Percentiles rank a stretch among this genome's conserved stretches.
Evolutionary conservation across 345 rosid genomes (phyloP).

Genomic region (Raphanus sativus): DNA sequence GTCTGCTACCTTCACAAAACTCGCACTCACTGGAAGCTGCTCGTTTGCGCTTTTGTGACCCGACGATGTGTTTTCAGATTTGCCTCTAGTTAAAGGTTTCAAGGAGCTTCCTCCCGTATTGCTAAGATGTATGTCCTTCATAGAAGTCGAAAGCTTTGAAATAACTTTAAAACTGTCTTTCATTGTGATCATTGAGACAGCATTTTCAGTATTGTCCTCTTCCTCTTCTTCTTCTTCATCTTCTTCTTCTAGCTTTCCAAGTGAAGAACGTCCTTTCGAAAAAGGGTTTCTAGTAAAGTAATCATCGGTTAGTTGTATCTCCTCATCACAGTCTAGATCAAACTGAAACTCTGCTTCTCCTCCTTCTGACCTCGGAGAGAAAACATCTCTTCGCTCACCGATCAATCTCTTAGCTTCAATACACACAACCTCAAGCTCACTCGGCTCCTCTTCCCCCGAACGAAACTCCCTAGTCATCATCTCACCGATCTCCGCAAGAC

Average conservation of each 20-base stretch:
- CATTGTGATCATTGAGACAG: slow-evolving; percentile 26
- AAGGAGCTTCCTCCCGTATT: slow-evolving; percentile 47
- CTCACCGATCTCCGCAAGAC: slow-evolving; percentile 96
- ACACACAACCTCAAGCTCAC: slow-evolving; percentile 90
- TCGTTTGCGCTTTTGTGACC: slow-evolving; percentile 91
- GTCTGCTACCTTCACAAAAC: slow-evolving; percentile 85
- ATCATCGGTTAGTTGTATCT: slow-evolving; percentile 52
- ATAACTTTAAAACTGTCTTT: slow-evolving; percentile 40
- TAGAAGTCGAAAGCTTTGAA: slow-evolving; percentile 71
- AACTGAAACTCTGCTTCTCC: slow-evolving; percentile 69
- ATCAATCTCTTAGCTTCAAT: slow-evolving; percentile 78
- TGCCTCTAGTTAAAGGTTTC: slow-evolving; percentile 45
- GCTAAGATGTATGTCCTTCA: slow-evolving; percentile 58
- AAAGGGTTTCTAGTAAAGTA: slow-evolving; percentile 47
- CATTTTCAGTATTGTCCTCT: slow-evolving; percentile 43
- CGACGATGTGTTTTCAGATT: slow-evolving; percentile 61
- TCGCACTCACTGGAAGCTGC: slow-evolving; percentile 71
- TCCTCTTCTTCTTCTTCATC: slow-evolving; percentile 56
- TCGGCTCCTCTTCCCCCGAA: slow-evolving; percentile 87
- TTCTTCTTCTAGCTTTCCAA: slow-evolving; percentile 73
- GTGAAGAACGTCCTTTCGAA: slow-evolving; percentile 52
- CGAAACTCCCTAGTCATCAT: slow-evolving; percentile 98
- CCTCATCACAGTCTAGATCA: slow-evolving; percentile 81
- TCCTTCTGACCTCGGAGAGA: slow-evolving; percentile 53
- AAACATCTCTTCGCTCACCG: slow-evolving; percentile 50